Evolutionary conservation across 1,284 basidiomycete genomes (phyloP), one percentile per base, ranked within the genome.

Genomic region (Ustilago cynodontis): DNA sequence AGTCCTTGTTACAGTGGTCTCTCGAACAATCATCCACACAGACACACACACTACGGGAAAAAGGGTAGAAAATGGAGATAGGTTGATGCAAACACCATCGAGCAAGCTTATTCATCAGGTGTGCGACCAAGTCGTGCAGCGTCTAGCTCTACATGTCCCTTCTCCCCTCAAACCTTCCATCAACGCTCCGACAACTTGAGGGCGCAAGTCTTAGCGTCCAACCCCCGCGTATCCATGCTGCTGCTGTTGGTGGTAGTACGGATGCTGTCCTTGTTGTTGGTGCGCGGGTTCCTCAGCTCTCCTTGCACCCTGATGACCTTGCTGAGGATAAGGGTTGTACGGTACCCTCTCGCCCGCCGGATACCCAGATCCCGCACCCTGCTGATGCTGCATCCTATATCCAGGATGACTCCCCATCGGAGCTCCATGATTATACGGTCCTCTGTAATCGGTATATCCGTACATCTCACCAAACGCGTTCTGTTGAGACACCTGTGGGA

Each of bases 361-460:
- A 33, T 52, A 52, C 29, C 49, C 28, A 14, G 16, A 28, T 26
- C 29, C 26, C 43, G 20, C 43, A 22, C 43, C 43, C 20, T 63
- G 60, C 28, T 39, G 39, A 11, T 39, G 49, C 53, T 64, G 57
- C 8, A 26, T 24, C 22, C 49, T 50, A 22, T 75, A 66, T 6
- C 33, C 54, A 2, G 65, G 47, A 43, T 68, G 71, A 37, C 35
- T 9, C 20, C 18, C 29, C n/a, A 39, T 29, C 5, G 70, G 70
- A 14, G 59, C 70, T 24, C 52, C 26, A 26, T 73, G 65, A 35
- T 64, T 39, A 41, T 73, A 73, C 10, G 65, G 71, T 39, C 51
- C 51, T 16, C 65, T 55, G 39, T 72, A 72, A n/a, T 72, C 70
- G 4, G 70, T 60, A 13, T 47, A 72, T 1, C 22, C 64, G 22